A percentile compares a stretch with the other conserved stretches of the same genome.
phyloP scores from a whole-genome alignment of 495 filamentous ascomycete species.

The Penicillium parvum region DNA sequence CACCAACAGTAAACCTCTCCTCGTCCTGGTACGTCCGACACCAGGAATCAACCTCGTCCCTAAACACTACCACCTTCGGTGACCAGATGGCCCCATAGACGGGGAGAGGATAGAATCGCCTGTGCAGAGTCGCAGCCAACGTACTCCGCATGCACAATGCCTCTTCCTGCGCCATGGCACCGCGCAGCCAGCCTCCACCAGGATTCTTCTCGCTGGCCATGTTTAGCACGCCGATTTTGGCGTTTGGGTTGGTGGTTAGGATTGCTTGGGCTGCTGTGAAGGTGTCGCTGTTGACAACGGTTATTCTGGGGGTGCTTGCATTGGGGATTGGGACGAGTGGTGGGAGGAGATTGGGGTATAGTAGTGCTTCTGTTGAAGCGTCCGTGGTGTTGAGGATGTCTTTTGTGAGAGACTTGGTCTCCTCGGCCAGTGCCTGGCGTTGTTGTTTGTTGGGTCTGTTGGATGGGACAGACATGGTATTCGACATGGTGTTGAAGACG shows the following conservation, averaged over 20 bases:
- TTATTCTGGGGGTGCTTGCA: background rate
- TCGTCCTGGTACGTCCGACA: constrained; percentile 29
- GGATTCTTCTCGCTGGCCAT: constrained; percentile 49
- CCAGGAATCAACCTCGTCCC: constrained; percentile 33
- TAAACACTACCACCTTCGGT: constrained; percentile 44
- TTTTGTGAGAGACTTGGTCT: constrained; percentile 1
- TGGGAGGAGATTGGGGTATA: constrained; percentile 4
- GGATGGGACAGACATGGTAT: background rate
- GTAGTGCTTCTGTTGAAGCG: background rate
- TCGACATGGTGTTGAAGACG: too few species aligned
- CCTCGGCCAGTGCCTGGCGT: constrained; percentile 4
- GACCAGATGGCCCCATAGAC: constrained; percentile 46
- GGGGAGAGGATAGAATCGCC: constrained; percentile 52
- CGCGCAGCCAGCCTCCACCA: constrained; percentile 53
- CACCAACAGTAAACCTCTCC: constrained; percentile 11
- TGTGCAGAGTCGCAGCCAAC: constrained; percentile 47
- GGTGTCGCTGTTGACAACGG: constrained; percentile 6
- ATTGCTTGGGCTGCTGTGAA: constrained; percentile 10
- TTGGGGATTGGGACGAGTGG: background rate
- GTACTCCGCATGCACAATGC: constrained; percentile 55
- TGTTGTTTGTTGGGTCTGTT: constrained; percentile 3
- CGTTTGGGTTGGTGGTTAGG: constrained; percentile 1
- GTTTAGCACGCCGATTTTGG: constrained; percentile 36
- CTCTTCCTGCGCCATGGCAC: constrained; percentile 57
- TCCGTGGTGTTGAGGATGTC: constrained; percentile 2